Base-by-base conservation (phyloP, 495 filamentous ascomycete genomes). In the Cercophora samala region DNA sequence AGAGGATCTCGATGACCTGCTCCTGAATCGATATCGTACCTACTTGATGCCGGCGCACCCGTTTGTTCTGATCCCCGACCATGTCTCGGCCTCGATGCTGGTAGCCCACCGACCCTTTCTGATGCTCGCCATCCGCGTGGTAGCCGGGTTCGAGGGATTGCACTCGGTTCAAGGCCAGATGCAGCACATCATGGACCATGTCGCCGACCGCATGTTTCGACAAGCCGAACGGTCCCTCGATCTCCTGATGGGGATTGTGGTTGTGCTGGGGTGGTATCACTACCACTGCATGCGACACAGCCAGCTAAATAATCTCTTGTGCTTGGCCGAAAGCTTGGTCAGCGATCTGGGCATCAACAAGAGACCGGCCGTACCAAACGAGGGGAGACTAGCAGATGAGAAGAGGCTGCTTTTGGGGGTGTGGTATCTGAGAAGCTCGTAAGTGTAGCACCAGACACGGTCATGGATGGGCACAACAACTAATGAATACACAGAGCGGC, bases 211-310 rank as follows among this genome's bases (percentile, higher is more conserved):
- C 23, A 80, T 86, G 73, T 69, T 84, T 17, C 64, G 84, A 61
- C 76, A 78, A 42, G 77, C 77, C 5, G 79, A 84, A 55, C 72
- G 80, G 19, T 83, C 79, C 25, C 69, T 85, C 52, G 83, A 86
- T 52, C 69, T 83, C 19, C 76, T 85, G 13, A 78, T 83, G 72
- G 81, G 83, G 18, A 75, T 84, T 22, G 68, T 83, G 13, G 69
- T 84, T 2, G 76, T 80, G 56, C 68, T 85, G 19, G 83, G 82
- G 11, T 84, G 76, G 74, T 80, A 78, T 56, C 78, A 76, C 58
- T 79, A 76, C 68, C 81, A 72, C 65, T 80, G 73, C 67, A 70
- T 73, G 73, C 74, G 73, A 71, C 81, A 74, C 71, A 74, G 73
- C 42, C 78, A 81, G 64, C 70, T 80, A 26, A 81, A 78, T 69